These are phyloP conservation scores for Ceratocystiopsis brevicomis DNA, from an alignment of 2,329 filamentous ascomycete genomes.

Conservation along the genomic window DNA sequence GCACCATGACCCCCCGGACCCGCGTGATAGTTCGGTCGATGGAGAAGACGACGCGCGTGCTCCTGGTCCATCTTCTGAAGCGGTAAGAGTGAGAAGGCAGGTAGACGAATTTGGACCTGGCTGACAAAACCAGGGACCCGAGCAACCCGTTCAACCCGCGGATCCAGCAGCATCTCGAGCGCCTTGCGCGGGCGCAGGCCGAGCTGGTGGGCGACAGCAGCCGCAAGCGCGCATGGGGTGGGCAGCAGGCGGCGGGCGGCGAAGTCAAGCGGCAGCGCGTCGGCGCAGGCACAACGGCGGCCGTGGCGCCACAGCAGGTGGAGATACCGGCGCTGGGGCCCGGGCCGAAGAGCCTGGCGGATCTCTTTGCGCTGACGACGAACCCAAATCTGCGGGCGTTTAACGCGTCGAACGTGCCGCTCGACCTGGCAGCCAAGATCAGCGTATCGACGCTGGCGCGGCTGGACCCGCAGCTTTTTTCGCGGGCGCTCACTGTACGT, in stretches of 20 bases:
- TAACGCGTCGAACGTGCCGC: conserved; percentile 62
- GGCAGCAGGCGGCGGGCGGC: conserved; percentile 45
- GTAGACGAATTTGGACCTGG: too few relatives aligned
- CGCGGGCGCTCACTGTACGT: conserved; percentile 54
- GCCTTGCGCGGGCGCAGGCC: conserved; percentile 56
- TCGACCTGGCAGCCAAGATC: conserved; percentile 60
- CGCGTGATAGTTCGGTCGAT: conserved; percentile 81
- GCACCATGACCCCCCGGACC: conserved; percentile 56
- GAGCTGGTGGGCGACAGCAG: conserved; percentile 64
- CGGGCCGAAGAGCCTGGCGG: conserved; percentile 59
- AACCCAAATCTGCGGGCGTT: conserved; percentile 60
- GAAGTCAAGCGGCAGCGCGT: conserved; percentile 75
- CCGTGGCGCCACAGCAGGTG: conserved; percentile 15
- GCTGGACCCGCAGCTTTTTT: conserved; percentile 48
- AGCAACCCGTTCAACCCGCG: conserved; percentile 55
- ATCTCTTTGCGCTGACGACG: conserved; percentile 70
- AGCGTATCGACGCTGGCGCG: conserved; percentile 59
- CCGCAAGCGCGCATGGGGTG: conserved; percentile 57
- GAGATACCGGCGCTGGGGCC: conserved; percentile 49
- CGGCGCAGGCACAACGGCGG: conserved; percentile 26
- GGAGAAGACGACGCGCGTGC: conserved; percentile 74
- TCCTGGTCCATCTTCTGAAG: conserved; percentile 69
- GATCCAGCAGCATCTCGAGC: conserved; percentile 76
- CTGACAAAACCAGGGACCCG: conserved; percentile 43
- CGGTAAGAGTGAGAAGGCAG: conserved; percentile 27